Conservation (phyloP, 2,329 filamentous ascomycete genomes). For the Phymatotrichopsis omnivora region DNA sequence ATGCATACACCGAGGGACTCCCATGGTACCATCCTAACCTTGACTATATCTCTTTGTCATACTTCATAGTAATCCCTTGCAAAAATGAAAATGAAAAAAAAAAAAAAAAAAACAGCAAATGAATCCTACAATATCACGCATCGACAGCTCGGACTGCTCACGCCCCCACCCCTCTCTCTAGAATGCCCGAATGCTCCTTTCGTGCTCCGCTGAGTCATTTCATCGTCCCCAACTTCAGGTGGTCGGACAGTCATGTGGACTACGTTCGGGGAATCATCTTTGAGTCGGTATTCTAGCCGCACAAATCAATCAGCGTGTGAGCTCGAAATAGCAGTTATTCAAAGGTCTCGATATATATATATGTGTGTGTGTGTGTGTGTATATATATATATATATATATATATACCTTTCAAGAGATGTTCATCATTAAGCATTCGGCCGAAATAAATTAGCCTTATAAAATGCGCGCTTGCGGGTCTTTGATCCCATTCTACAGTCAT, state of each 20-base stretch:
- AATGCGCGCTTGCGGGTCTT: slow-evolving; percentile 26
- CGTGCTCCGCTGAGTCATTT: slow-evolving; percentile 28
- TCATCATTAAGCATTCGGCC: slow-evolving; percentile 26
- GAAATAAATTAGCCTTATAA: slow-evolving; percentile 28
- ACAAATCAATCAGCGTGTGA: slow-evolving; percentile 2
- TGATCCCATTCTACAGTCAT: slow-evolving; percentile 25
- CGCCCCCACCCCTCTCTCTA: slow-evolving; percentile 15
- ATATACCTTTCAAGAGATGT: slow-evolving; percentile 25
- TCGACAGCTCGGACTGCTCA: slow-evolving; percentile 28
- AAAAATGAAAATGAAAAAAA: no score
- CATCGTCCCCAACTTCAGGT: slow-evolving; percentile 30
- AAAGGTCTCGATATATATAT: no score
- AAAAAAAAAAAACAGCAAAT: no score
- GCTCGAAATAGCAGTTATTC: neutral
- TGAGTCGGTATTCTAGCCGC: slow-evolving; percentile 30
- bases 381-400: no score
- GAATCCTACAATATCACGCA: slow-evolving; percentile 32
- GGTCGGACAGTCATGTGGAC: slow-evolving; percentile 31
- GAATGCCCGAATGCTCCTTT: slow-evolving; percentile 25
- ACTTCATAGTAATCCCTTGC: no score
- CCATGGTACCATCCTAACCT: no score
- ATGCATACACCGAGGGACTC: no score
- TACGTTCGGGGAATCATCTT: slow-evolving; percentile 30
- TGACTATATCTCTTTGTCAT: no score
- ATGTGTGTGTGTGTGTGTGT: no score